These are phyloP conservation scores for Stephanodiscus triporus DNA, from an alignment of 108 stramenopile genomes.

Conservation along the genomic window DNA sequence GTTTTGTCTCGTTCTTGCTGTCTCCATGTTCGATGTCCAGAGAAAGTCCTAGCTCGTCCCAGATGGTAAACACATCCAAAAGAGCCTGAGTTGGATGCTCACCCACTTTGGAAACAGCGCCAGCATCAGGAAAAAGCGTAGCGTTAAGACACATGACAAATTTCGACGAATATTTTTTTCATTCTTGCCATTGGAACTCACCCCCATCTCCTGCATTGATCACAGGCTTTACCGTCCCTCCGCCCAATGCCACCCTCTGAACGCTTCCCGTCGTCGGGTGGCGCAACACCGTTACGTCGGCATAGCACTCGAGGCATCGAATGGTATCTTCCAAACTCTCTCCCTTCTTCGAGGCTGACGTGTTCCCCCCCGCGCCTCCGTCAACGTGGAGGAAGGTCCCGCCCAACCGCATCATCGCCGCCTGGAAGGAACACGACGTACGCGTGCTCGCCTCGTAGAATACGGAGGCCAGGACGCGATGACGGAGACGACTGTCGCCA, in stretches of 20 bases:
- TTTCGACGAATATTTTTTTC: too few relatives aligned
- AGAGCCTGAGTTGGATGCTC: constrained; percentile 99
- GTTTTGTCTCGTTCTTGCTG: constrained; percentile 24
- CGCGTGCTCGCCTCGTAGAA: constrained; percentile 98
- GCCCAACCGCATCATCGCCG: constrained; percentile 94
- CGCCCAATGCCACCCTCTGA: constrained; percentile 40
- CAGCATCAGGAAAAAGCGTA: neutral
- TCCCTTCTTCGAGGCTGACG: constrained; percentile 92
- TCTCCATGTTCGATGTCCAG: constrained; percentile 8
- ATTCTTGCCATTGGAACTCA: too few relatives aligned
- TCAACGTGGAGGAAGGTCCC: constrained; percentile 87
- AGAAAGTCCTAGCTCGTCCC: constrained; percentile 67
- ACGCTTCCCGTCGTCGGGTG: constrained; percentile 87
- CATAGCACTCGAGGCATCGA: constrained; percentile 88
- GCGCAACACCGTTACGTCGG: constrained; percentile 90
- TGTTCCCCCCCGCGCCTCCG: constrained; percentile 58
- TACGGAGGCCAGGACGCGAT: constrained; percentile 72
- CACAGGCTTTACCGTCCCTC: constrained; percentile 69
- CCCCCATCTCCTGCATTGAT: constrained; percentile 95
- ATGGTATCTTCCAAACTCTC: constrained; percentile 95
- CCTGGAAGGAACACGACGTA: constrained; percentile 94
- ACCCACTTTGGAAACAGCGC: constrained; percentile 50
- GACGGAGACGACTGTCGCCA: constrained; percentile 54
- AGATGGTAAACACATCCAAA: constrained; percentile 95
- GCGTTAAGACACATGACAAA: too few relatives aligned